phyloP scores from a whole-genome alignment of 768 basidiomycete genomes.

The Holtermanniella nyarrowii region DNA sequence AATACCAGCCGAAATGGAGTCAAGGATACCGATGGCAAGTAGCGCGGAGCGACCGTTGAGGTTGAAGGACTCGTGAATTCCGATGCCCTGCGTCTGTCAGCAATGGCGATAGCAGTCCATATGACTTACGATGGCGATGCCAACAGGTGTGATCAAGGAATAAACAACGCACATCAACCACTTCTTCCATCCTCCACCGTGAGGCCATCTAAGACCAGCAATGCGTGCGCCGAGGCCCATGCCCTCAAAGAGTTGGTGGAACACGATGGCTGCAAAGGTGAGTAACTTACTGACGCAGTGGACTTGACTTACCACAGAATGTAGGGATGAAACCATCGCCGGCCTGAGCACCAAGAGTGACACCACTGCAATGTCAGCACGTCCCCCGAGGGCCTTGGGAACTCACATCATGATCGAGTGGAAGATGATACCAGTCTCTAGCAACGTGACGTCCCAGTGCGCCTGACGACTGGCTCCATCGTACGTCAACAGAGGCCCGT shows the following conservation, averaged over 20 bases:
- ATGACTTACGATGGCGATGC: constrained; percentile 23
- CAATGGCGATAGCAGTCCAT: constrained; percentile 13
- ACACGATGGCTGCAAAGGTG: constrained; percentile 16
- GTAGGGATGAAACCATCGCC: constrained; percentile 6
- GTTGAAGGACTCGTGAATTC: constrained; percentile 30
- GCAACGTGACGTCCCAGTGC: constrained; percentile 19
- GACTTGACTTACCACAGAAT: constrained; percentile 5
- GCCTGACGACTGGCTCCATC: constrained; percentile 2
- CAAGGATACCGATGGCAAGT: constrained; percentile 36
- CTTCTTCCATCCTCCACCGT: constrained; percentile 6
- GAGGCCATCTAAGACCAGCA: constrained; percentile 27
- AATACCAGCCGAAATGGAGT: constrained; percentile 35
- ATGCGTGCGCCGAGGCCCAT: constrained; percentile 32
- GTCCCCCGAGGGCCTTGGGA: background rate
- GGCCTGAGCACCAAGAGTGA: constrained; percentile 1
- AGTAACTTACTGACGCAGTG: background rate
- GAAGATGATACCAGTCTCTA: constrained; percentile 36
- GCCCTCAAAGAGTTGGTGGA: constrained; percentile 34
- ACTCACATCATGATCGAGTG: constrained; percentile 17
- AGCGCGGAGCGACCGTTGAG: constrained; percentile 26
- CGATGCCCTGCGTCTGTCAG: constrained; percentile 21
- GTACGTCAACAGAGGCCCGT: background rate
- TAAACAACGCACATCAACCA: constrained; percentile 20
- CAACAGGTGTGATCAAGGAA: constrained; percentile 27
- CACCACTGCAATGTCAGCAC: constrained; percentile 4